Conservation (phyloP, 345 rosid species). For the Erodium maritimum region DNA sequence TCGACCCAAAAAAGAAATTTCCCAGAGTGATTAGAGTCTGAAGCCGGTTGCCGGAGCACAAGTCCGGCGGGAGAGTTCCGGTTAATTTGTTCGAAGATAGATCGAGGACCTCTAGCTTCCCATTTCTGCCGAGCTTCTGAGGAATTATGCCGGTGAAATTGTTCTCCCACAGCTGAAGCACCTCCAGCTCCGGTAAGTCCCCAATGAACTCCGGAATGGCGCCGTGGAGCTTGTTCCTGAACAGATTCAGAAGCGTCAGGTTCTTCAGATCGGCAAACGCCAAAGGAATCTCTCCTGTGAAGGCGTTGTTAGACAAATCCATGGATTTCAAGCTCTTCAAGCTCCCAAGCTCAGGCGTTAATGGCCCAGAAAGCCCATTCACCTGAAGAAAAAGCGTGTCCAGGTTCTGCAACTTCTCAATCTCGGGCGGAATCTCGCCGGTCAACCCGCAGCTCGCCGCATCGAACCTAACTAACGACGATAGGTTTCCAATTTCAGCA, state of each 20-base stretch:
- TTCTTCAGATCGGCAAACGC: constrained; percentile 48
- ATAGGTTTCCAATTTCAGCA: constrained; percentile 65
- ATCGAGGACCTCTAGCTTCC: constrained; percentile 45
- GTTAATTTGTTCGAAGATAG: constrained; percentile 78
- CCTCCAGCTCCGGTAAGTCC: constrained; percentile 60
- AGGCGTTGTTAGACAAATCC: constrained; percentile 80
- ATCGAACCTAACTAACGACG: constrained; percentile 51
- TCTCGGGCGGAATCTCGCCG: constrained; percentile 56
- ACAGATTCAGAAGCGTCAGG: constrained; percentile 62
- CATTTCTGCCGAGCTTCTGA: constrained; percentile 48
- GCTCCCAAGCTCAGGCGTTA: constrained; percentile 47
- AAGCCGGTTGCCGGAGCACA: constrained; percentile 61
- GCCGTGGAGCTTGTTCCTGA: constrained; percentile 74
- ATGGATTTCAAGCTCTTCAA: constrained; percentile 62
- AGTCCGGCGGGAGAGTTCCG: constrained; percentile 51
- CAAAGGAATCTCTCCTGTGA: constrained; percentile 63
- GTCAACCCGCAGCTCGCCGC: constrained; percentile 55
- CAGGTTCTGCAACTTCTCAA: constrained; percentile 55
- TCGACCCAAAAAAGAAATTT: constrained; percentile 68
- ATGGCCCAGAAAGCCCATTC: constrained; percentile 48
- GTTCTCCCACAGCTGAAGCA: constrained; percentile 85
- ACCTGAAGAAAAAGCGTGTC: constrained; percentile 83
- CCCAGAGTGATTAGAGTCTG: constrained; percentile 57
- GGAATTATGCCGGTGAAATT: constrained; percentile 78
- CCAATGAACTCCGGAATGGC: constrained; percentile 72